Conservation (phyloP, 129 eudicot genomes). For the Erigeron canadensis region DNA sequence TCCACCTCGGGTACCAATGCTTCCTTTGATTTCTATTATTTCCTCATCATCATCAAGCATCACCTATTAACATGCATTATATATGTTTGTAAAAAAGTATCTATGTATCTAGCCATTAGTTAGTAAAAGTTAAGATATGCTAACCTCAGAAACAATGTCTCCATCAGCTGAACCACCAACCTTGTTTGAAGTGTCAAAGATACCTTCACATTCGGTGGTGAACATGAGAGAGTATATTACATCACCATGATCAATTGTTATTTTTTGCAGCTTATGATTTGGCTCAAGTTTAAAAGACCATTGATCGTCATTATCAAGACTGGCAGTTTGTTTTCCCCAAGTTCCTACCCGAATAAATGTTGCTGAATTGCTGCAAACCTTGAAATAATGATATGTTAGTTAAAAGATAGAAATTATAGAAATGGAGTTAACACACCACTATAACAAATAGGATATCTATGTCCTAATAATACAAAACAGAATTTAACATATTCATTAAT, state of each 20-base stretch:
- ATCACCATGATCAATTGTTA: constrained; percentile 1
- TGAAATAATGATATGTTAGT: no score
- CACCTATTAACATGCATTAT: background rate
- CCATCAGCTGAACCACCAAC: no score
- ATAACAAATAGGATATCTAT: no score
- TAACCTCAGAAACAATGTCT: no score
- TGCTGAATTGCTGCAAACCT: background rate
- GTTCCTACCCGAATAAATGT: background rate
- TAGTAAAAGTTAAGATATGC: no score
- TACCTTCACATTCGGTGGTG: background rate
- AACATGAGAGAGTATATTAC: background rate
- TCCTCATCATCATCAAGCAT: background rate
- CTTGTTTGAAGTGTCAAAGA: background rate
- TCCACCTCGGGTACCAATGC: background rate
- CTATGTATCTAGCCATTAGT: no score
- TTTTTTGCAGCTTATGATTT: background rate
- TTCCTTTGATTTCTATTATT: background rate
- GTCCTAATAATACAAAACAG: no score
- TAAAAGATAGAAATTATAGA: no score
- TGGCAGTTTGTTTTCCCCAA: background rate
- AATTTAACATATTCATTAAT: no score
- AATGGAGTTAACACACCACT: no score
- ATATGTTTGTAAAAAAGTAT: background rate
- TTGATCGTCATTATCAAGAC: no score
- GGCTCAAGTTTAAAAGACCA: background rate